Percentiles rank a stretch among this genome's conserved stretches.
Conservation (phyloP, 2,329 filamentous ascomycete genomes). For the Lecanoromycetidae sp. region DNA sequence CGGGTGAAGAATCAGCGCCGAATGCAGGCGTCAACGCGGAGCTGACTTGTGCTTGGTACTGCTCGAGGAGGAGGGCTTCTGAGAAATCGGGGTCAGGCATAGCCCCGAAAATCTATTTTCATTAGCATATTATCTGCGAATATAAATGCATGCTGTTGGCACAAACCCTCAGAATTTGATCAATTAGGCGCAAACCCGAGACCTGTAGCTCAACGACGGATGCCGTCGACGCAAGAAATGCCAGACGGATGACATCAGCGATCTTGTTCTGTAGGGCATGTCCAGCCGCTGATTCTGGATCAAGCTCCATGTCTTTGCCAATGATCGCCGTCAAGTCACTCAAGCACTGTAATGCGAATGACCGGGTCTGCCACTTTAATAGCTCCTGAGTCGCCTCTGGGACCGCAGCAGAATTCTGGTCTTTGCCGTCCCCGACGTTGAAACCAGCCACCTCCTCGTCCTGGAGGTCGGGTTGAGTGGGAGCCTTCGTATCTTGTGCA, state of each 20-base stretch:
- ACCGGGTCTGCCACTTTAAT: conserved; percentile 86
- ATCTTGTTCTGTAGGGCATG: conserved; percentile 67
- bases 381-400: conserved; percentile 62
- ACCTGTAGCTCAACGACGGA: conserved; percentile 81
- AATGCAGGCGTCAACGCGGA: conserved; percentile 94
- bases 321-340: conserved; percentile 70
- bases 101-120: conserved; percentile 68
- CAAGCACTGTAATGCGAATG: conserved; percentile 83
- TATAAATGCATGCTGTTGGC: background rate
- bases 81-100: conserved; percentile 92
- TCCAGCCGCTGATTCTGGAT: conserved; percentile 68
- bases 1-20: conserved; percentile 86
- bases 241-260: conserved; percentile 88
- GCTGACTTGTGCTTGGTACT: conserved; percentile 97
- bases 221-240: conserved; percentile 92
- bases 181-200: conserved; percentile 85
- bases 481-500: conserved; percentile 35
- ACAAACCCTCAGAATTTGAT: conserved; percentile 64
- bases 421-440: conserved; percentile 49
- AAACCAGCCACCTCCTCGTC: conserved; percentile 97
- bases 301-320: conserved; percentile 63
- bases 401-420: conserved; percentile 42
- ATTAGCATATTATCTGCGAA: conserved; percentile 4
- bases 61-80: conserved; percentile 91
- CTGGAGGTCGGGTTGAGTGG: conserved; percentile 61